These are phyloP conservation scores for Xylariaceae sp. DNA, from an alignment of 2,329 filamentous ascomycete species.

Conservation along the genomic window DNA sequence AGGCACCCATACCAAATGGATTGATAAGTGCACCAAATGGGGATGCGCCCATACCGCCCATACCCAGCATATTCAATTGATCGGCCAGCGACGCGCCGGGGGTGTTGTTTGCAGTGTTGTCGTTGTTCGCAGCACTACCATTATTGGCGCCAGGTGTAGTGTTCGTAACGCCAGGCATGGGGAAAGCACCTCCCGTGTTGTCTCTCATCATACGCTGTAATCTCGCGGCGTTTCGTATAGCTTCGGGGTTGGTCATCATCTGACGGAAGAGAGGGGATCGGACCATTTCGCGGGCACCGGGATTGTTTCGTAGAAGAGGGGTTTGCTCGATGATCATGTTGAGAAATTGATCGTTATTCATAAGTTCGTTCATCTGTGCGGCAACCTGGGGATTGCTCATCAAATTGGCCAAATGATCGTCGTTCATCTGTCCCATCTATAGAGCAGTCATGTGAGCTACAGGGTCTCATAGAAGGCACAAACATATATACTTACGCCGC, in stretches of 20 bases:
- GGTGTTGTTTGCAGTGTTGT: constrained; percentile 28
- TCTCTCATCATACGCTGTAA: constrained; percentile 70
- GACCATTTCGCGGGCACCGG: constrained; percentile 76
- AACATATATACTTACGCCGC: constrained; percentile 63
- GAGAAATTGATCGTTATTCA: constrained; percentile 90
- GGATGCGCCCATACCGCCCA: constrained; percentile 16
- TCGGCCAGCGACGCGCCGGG: constrained; percentile 34
- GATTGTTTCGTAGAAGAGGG: constrained; percentile 47
- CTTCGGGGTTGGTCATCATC: constrained; percentile 88
- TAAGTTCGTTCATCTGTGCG: constrained; percentile 85
- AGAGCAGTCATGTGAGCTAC: background rate
- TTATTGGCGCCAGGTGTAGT: constrained; percentile 58
- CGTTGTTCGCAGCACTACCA: constrained; percentile 22
- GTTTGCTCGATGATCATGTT: constrained; percentile 93
- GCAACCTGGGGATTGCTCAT: constrained; percentile 83
- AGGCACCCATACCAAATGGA: constrained; percentile 34
- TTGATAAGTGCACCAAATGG: constrained; percentile 39
- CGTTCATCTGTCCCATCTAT: constrained; percentile 78
- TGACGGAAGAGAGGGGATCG: constrained; percentile 82
- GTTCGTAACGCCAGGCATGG: constrained; percentile 86
- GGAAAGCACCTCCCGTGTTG: constrained; percentile 58
- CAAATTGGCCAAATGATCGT: constrained; percentile 77
- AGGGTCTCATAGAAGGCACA: background rate
- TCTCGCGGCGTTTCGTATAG: constrained; percentile 74
- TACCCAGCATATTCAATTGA: constrained; percentile 31